Evolutionary conservation across 2,329 filamentous ascomycete species (phyloP).

Genomic region (Penicillium sp.): DNA sequence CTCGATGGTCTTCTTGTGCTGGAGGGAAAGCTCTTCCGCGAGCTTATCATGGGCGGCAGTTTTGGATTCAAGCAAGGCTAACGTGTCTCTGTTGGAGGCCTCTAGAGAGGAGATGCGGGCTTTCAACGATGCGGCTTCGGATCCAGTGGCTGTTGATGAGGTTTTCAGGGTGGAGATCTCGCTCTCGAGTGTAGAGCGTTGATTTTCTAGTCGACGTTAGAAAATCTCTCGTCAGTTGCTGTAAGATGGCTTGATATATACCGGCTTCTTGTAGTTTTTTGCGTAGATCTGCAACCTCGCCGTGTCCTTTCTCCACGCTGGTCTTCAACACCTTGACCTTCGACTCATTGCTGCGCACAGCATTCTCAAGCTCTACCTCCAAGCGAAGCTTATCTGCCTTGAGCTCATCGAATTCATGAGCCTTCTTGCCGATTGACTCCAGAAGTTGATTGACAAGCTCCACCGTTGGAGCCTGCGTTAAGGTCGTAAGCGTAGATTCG

Average conservation of each 20-base stretch:
- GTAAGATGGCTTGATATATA: constrained; percentile 39
- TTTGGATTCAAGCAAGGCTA: constrained; percentile 86
- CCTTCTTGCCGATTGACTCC: constrained; percentile 69
- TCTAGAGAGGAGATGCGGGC: constrained; percentile 83
- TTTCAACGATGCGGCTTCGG: constrained; percentile 70
- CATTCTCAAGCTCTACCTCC: constrained; percentile 91
- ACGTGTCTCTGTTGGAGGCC: constrained; percentile 83
- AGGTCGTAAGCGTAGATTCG: constrained; percentile 53
- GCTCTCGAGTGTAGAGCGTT: constrained; percentile 69
- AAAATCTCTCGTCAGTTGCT: constrained; percentile 9
- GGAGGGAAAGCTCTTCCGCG: constrained; percentile 77
- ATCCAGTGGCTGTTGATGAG: constrained; percentile 62
- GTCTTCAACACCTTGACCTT: constrained; percentile 77
- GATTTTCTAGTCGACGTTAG: constrained; percentile 59
- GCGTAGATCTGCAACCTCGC: constrained; percentile 76
- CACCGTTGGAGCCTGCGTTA: constrained; percentile 61
- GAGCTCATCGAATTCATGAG: constrained; percentile 74
- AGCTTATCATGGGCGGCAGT: constrained; percentile 80
- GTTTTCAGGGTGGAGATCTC: constrained; percentile 76
- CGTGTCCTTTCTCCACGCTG: constrained; percentile 75
- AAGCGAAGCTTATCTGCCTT: constrained; percentile 83
- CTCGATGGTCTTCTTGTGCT: constrained; percentile 83
- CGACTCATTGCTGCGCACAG: constrained; percentile 75
- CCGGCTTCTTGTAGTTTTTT: constrained; percentile 79
- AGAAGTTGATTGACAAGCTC: constrained; percentile 76